A percentile compares a stretch with the other conserved stretches of the same genome.
Evolutionary conservation across 139 green algal species (phyloP).

Genomic region (Chlorella sp.): DNA sequence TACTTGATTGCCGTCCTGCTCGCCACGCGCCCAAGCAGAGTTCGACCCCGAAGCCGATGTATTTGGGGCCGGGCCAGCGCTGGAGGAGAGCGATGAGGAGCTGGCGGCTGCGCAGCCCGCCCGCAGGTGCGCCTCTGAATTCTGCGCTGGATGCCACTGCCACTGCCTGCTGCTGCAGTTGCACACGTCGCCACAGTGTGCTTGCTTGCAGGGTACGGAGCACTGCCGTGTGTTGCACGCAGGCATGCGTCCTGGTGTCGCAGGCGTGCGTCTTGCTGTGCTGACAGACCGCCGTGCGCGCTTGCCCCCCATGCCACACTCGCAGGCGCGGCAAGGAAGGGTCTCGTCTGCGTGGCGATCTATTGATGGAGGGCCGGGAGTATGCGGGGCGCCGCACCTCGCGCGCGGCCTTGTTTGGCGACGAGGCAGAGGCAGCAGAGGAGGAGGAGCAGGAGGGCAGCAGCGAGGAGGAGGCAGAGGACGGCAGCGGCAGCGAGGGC

Average conservation of each 20-base stretch:
- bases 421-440: background rate
- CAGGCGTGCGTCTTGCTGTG: no score
- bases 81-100: conserved; percentile 54
- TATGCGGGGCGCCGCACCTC: conserved; percentile 23
- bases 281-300: no score
- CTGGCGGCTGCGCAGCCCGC: background rate
- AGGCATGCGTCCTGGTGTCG: no score
- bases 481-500: background rate
- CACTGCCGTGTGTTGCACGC: no score
- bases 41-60: conserved; percentile 45
- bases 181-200: no score
- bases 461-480: background rate
- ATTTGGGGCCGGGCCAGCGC: conserved; percentile 25
- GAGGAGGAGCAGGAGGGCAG: background rate
- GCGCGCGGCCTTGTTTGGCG: conserved; percentile 17
- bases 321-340: conserved; percentile 25
- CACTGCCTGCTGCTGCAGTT: background rate
- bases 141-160: background rate
- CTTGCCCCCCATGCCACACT: no score
- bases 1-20: no score
- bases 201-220: no score
- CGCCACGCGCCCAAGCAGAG: conserved; percentile 42
- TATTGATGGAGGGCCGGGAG: conserved; percentile 6
- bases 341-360: conserved; percentile 30
- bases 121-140: background rate